Base-by-base conservation (phyloP, 2,329 filamentous ascomycete genomes). In the Rhynchosporium agropyri region DNA sequence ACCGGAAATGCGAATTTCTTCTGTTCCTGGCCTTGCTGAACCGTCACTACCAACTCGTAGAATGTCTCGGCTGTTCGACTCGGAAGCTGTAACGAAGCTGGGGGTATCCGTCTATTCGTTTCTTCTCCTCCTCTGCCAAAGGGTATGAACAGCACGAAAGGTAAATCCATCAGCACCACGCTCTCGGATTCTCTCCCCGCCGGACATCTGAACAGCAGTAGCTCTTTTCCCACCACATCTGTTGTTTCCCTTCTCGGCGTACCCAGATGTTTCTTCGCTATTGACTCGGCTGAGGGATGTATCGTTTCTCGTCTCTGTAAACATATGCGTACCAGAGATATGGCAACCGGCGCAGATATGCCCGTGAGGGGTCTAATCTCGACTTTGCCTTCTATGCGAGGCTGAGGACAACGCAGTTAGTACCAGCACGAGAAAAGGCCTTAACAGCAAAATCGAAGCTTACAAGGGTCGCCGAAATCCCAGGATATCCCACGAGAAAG, bases 81-180 rank as follows among this genome's bases (percentile, higher is more conserved):
- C 29, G 92, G 89, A 61, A 99, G 83, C 76, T 96, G 91, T 71
- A 99, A 78, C 69, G 92, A 97, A 40, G 95, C 93, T 2, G 95
- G 94, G 1, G 95, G 95, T 72, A 98, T 93, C 70, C 93, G 86
- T 69, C 92, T 83, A 69, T 93, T 95, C 31, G 90, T 88, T 77
- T 98, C 95, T 76, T 96, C 91, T 61, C 93, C 92, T 55, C 92
- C 91, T 70, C 92, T 86, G 45, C 94, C 94, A 74, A 93, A 98
- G 2, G 95, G 95, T 74, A 99, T 97, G 77, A 98, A 98, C 63
- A 99, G 85, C 48, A 98, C 91, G 75, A 99, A 99, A 0, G 95
- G 95, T 20, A 99, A 81, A 76, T 99, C 95, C 95, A 99, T 98
- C 70, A 90, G 89, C 67, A 97, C 88, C 63, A 99, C 89, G 72